Base-by-base conservation (phyloP, 2,329 filamentous ascomycete species). In the Colletotrichum simmondsii region DNA sequence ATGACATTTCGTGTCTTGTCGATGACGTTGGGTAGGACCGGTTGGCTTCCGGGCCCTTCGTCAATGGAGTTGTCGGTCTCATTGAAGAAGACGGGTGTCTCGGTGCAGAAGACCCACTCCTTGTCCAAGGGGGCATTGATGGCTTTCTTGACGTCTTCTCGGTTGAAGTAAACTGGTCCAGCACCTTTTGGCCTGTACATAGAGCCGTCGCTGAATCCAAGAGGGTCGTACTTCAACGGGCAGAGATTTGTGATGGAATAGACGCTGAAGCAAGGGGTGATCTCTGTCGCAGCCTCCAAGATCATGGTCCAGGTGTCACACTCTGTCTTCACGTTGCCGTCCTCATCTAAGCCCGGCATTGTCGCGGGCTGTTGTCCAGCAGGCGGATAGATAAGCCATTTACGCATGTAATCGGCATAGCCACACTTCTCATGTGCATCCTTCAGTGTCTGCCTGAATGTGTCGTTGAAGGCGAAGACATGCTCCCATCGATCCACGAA, bases 221-320 rank as follows among this genome's bases (percentile, higher is more conserved):
- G 85, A 0, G 93, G 89, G 71, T 95, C 91, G 87, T 90, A 94
- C 2, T 89, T 84, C 3, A 91, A 75, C 0, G 94, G 94, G 79
- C 94, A 97, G 14, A 91, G 93, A 4, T 90, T 91, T 2, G 89
- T 89, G 16, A 96, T 88, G 63, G 93, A 89, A 82, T 96, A 97
- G 12, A 94, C 84, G 79, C 95, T 91, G 82, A 93, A 97, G 84
- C 94, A 97, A 0, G 94, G 94, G 82, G 97, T 97, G 42, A 90
- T 81, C 1, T 84, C 78, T 5, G 85, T 74, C 8, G 88, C 87
- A 35, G 90, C 92, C 0, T 85, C 75, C 76, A 84, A 84, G 35
- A 94, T 63, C 88, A 26, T 87, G 83, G 70, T 87, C 80, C 77
- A 88, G 24, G 94, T 77, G 62, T 86, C 84, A 79, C 93, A 95